Conservation (phyloP, 805 yeast genomes). For the Wickerhamomyces alni region DNA sequence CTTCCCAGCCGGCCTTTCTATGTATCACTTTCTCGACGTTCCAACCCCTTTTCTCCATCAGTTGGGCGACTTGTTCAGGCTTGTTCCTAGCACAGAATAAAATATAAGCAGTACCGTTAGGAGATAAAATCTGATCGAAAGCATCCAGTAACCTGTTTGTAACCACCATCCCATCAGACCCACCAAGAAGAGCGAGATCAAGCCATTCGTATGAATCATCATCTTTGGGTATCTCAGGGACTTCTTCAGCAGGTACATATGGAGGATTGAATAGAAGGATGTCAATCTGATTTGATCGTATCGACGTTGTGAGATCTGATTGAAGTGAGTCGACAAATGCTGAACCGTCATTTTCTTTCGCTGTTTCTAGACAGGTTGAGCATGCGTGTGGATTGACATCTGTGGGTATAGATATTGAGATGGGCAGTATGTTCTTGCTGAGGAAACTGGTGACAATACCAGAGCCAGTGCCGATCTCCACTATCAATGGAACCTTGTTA, state of each 20-base stretch:
- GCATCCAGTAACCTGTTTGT: constrained; percentile 58
- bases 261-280: constrained; percentile 90
- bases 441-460: constrained; percentile 84
- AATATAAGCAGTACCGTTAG: constrained; percentile 74
- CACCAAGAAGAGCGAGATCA: constrained; percentile 87
- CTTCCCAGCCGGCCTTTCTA: constrained; percentile 96
- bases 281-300: constrained; percentile 50
- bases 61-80: constrained; percentile 53
- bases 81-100: constrained; percentile 88
- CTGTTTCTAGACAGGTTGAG: constrained; percentile 41
- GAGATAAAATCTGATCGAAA: constrained; percentile 47
- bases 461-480: constrained; percentile 89
- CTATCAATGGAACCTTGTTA: constrained; percentile 45
- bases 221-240: constrained; percentile 52
- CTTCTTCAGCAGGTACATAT: constrained; percentile 81
- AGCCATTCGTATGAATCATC: constrained; percentile 63
- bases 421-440: constrained; percentile 48
- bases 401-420: constrained; percentile 55
- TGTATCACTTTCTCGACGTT: constrained; percentile 42
- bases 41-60: constrained; percentile 52
- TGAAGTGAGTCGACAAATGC: constrained; percentile 43
- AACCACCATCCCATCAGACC: constrained; percentile 83
- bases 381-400: constrained; percentile 84
- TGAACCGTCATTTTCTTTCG: constrained; percentile 26
- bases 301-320: constrained; percentile 47